These are phyloP conservation scores for Rhipidocladum racemiflorum DNA, from an alignment of 176 grass and related monocot genomes.

Conservation along the genomic window DNA sequence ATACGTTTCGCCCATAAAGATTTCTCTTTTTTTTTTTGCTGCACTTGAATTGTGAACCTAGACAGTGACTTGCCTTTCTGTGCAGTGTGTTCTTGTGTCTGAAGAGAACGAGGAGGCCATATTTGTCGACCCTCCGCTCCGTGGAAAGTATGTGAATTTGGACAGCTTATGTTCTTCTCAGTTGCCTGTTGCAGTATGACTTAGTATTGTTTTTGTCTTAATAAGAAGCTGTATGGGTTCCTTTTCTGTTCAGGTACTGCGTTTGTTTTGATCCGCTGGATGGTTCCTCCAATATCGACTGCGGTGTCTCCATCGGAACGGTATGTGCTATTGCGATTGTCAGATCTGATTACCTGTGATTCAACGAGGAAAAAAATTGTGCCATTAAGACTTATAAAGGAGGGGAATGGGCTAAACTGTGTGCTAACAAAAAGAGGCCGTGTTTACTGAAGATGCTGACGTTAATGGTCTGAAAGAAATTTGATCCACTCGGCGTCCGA, in stretches of 20 bases:
- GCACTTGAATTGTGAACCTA: not conserved
- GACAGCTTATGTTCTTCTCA: not conserved
- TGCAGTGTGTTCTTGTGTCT: slow-evolving; percentile 84
- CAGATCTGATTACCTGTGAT: not conserved
- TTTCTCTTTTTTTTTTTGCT: not conserved
- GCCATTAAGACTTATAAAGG: not conserved
- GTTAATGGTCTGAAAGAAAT: not conserved
- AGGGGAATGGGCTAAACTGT: not conserved
- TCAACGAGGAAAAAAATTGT: not conserved
- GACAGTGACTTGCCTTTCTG: not conserved
- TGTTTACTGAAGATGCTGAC: not conserved
- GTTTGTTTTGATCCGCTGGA: slow-evolving; percentile 93
- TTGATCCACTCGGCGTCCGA: not conserved
- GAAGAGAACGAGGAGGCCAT: slow-evolving; percentile 96
- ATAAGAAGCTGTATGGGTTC: not conserved
- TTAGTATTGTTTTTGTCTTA: slow-evolving; percentile 10
- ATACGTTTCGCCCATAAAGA: not conserved
- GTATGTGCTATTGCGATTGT: slow-evolving; percentile 32
- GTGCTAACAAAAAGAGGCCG: not conserved
- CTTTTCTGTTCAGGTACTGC: slow-evolving; percentile 53
- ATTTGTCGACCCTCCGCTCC: slow-evolving; percentile 67
- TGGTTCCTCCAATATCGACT: slow-evolving; percentile 98
- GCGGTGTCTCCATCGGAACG: slow-evolving; percentile 93
- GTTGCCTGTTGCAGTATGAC: not conserved
- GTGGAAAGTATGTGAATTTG: slow-evolving; percentile 66